Evolutionary conservation across 2,329 filamentous ascomycete species (phyloP).

Genomic region (Penicillium verrucosum): DNA sequence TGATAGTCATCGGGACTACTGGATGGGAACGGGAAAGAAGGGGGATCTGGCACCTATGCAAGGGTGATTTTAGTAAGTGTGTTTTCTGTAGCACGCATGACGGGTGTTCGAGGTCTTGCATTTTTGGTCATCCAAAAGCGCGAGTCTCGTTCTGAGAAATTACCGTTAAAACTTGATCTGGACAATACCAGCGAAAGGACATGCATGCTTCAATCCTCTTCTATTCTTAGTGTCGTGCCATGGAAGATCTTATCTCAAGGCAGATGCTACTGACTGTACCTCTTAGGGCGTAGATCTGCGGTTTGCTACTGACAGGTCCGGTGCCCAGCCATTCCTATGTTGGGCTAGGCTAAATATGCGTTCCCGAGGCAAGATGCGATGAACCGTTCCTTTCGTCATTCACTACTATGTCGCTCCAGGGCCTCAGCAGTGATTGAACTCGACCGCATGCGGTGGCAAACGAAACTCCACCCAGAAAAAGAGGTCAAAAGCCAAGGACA

Average conservation of each 20-base stretch:
- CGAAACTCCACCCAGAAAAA: too few relatives aligned
- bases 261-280: conserved; percentile 15
- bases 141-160: conserved; percentile 60
- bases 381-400: background rate
- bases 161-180: conserved; percentile 93
- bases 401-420: background rate
- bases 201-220: conserved; percentile 21
- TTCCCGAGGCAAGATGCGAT: background rate
- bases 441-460: too few relatives aligned
- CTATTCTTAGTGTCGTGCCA: conserved; percentile 8
- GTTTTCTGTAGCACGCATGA: conserved; percentile 19
- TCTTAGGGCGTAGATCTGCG: conserved; percentile 13
- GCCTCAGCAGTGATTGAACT: background rate
- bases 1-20: background rate
- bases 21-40: background rate
- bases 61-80: conserved; percentile 15
- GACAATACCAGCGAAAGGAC: conserved; percentile 98
- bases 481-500: too few relatives aligned
- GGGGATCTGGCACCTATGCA: background rate
- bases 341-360: background rate
- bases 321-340: background rate
- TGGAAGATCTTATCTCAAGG: background rate
- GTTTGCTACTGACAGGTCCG: conserved; percentile 10
- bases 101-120: conserved; percentile 24
- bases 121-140: conserved; percentile 7